Percentiles rank a stretch among this genome's conserved stretches.
These are phyloP conservation scores for Ormosia semicastrata DNA, from an alignment of 306 rosid species.

Conservation along the genomic window DNA sequence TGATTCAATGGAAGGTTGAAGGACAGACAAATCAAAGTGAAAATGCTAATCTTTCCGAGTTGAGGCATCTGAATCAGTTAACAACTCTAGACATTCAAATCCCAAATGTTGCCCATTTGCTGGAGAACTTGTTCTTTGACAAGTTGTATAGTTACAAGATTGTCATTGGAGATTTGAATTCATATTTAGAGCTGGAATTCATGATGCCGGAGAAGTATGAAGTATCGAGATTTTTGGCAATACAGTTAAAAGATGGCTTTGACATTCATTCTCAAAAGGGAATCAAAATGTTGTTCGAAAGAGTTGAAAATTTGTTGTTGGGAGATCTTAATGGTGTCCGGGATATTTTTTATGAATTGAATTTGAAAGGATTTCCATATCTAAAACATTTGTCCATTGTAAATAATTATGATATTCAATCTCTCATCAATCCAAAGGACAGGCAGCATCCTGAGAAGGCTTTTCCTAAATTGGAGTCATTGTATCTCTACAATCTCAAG, in stretches of 20 bases:
- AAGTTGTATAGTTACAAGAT: constrained; percentile 29
- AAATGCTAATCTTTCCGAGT: constrained; percentile 30
- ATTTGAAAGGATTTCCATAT: constrained; percentile 27
- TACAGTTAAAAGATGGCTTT: background rate
- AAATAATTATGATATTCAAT: background rate
- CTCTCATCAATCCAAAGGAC: constrained; percentile 15
- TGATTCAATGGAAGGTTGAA: constrained; percentile 20
- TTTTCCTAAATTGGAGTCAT: constrained; percentile 32
- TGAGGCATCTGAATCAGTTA: constrained; percentile 23
- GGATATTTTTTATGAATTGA: constrained; percentile 9
- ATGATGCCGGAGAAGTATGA: constrained; percentile 28
- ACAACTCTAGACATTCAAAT: constrained; percentile 31
- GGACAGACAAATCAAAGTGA: background rate
- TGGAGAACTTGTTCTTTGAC: constrained; percentile 17
- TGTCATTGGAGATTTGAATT: constrained; percentile 33
- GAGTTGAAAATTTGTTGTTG: constrained; percentile 34
- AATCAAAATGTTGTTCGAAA: constrained; percentile 29
- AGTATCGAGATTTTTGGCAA: constrained; percentile 21
- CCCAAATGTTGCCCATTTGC: background rate
- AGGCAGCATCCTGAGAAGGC: background rate
- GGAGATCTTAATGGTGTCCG: constrained; percentile 15
- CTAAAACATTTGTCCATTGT: constrained; percentile 31
- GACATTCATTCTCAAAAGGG: constrained; percentile 28
- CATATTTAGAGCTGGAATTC: background rate
- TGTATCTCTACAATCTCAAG: constrained; percentile 8